phyloP scores from a whole-genome alignment of 805 yeast species.

The Cephaloascus albidus region DNA sequence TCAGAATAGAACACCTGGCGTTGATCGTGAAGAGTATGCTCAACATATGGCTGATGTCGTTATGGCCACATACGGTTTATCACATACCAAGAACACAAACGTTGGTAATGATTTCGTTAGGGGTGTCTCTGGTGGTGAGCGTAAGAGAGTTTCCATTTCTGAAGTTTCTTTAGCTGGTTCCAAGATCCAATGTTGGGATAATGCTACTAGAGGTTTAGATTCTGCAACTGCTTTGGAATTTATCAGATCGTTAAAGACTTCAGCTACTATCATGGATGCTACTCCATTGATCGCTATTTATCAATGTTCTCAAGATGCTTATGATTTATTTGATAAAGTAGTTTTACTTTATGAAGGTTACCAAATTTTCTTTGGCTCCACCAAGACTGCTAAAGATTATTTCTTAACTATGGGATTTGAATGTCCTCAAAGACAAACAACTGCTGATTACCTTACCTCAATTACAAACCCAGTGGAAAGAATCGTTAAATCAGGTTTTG shows the following conservation, averaged over 20 bases:
- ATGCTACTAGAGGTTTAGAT: conserved; percentile 23
- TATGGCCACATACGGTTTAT: conserved; percentile 38
- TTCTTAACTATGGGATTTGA: conserved; percentile 46
- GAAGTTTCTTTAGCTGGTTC: conserved; percentile 16
- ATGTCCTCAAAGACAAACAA: conserved; percentile 48
- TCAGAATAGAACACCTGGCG: conserved; percentile 47
- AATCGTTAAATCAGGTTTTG: conserved; percentile 28
- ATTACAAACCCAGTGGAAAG: conserved; percentile 46
- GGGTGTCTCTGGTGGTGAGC: conserved; percentile 16
- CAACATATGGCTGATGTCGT: conserved; percentile 42
- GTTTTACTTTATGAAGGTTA: conserved; percentile 45
- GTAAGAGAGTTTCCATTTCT: conserved; percentile 15
- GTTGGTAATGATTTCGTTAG: too few species aligned
- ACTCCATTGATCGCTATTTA: conserved; percentile 13
- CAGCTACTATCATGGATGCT: conserved; percentile 17
- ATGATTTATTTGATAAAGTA: conserved; percentile 49
- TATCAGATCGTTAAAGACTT: conserved; percentile 17
- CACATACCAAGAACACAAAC: too few species aligned
- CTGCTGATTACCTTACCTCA: conserved; percentile 50
- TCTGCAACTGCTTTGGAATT: conserved; percentile 23
- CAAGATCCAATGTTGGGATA: conserved; percentile 19
- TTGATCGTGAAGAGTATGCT: conserved; percentile 47
- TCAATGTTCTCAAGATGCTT: too few species aligned
- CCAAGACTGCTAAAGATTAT: conserved; percentile 34
- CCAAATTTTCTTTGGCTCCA: conserved; percentile 44